Base-by-base conservation (phyloP, 73 alveolate species). In the Blepharisma stoltei region DNA sequence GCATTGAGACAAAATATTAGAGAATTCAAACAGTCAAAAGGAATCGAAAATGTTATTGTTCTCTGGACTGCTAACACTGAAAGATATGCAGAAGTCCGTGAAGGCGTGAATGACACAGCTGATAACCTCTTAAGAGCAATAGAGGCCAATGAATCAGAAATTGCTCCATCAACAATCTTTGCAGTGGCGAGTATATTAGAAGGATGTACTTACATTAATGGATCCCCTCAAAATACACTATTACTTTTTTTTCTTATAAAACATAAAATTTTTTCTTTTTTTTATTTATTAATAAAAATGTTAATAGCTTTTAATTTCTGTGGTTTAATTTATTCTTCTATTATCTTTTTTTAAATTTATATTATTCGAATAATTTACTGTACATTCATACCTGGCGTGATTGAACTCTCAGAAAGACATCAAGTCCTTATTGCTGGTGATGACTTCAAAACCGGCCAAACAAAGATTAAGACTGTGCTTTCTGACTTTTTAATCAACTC, bases 61-160 rank as follows among this genome's bases (percentile, higher is more conserved):
- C 85, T 92, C 70, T 92, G 98, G 98, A 92, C 95, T 54, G 98
- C 94, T 55, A 92, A 92, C 75, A 92, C 98, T 55, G 98, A 92
- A 81, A 80, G 95, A 79, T 89, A 82, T 78, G 80, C 94, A 80
- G 88, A 80, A 78, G 80, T 86, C 6, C 81, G 86, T 25, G 80
- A 79, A 25, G 90, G 81, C 44, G 78, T 90, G 48, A 92, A 92
- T 81, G 93, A 88, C 48, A 87, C 96, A 49, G 96, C 95, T 37
- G 98, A 89, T 37, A 60, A 76, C n/a, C 81, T 86, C 54, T 21
- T 83, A 44, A 83, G 70, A 71, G 78, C 93, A 14, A 82, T 86
- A 49, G 84, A 76, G 71, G 66, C 37, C 48, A 54, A 77, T 83
- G 81, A 82, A 37, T 81, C 83, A 25, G 93, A 86, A 78, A 76